Conservation (phyloP, 306 rosid genomes). For the Inga oerstediana region DNA sequence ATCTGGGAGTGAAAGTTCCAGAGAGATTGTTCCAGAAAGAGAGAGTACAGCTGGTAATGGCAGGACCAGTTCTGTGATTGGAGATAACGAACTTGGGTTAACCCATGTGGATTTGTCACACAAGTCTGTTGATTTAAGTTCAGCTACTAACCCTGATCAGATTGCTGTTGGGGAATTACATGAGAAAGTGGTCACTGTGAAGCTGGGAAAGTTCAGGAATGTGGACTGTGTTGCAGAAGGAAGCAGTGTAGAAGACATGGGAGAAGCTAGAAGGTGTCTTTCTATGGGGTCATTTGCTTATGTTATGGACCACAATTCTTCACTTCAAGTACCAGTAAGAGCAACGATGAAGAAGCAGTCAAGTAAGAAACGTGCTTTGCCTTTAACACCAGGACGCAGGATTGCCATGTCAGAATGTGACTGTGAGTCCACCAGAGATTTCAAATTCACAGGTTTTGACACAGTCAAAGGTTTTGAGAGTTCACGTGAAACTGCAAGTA, state of each 20-base stretch:
- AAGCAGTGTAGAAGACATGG: constrained; percentile 32
- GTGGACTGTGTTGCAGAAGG: constrained; percentile 57
- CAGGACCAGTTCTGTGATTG: constrained; percentile 56
- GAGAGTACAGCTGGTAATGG: constrained; percentile 37
- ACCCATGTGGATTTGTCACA: constrained; percentile 29
- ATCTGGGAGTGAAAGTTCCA: constrained; percentile 84
- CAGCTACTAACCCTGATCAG: constrained; percentile 31
- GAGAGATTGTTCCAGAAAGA: constrained; percentile 64
- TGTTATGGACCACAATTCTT: constrained; percentile 62
- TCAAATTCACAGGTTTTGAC: constrained; percentile 60
- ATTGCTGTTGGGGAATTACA: constrained; percentile 30
- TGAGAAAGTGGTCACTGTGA: constrained; percentile 69
- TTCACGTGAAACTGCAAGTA: constrained; percentile 25
- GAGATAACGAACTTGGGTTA: constrained; percentile 50
- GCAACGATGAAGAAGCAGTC: constrained; percentile 46
- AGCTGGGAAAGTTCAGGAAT: constrained; percentile 86
- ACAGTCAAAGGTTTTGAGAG: constrained; percentile 23
- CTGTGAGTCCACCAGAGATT: constrained; percentile 78
- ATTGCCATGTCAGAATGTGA: constrained; percentile 87
- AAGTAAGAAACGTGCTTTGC: constrained; percentile 48
- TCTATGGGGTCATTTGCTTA: constrained; percentile 78
- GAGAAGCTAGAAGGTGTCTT: constrained; percentile 63
- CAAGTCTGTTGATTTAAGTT: constrained; percentile 50
- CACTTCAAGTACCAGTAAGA: constrained; percentile 59
- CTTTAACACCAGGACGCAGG: constrained; percentile 62